Percentiles rank a stretch among this genome's conserved stretches.
Evolutionary conservation across 345 rosid species (phyloP).

Genomic region (Gossypium longicalyx): DNA sequence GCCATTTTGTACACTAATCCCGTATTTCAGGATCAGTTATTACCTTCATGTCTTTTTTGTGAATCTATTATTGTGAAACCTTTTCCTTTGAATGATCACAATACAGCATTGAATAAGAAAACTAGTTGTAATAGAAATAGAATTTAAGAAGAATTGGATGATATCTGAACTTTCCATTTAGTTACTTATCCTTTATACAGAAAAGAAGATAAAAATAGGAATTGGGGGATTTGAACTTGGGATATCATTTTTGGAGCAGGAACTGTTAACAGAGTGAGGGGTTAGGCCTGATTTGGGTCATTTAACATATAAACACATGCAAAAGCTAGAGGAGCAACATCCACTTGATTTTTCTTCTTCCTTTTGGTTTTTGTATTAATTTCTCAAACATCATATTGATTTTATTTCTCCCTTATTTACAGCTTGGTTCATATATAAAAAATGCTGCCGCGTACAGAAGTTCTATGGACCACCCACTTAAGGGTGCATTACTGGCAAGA

Average conservation of each 20-base stretch:
- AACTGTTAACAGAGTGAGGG: neutral
- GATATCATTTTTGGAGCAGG: neutral
- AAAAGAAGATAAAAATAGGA: neutral
- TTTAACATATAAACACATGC: neutral
- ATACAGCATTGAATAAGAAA: neutral
- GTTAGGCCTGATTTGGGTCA: neutral
- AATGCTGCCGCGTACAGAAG: slow-evolving; percentile 33
- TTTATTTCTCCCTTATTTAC: neutral
- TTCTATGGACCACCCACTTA: slow-evolving; percentile 26
- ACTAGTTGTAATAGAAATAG: neutral
- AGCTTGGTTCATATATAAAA: slow-evolving; percentile 47
- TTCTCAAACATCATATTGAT: neutral
- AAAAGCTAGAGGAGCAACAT: neutral
- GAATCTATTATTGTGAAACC: neutral
- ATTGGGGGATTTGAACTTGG: neutral
- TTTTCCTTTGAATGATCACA: neutral
- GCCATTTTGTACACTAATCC: neutral
- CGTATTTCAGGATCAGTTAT: neutral
- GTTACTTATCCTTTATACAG: neutral
- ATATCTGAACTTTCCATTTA: neutral
- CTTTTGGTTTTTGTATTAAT: neutral
- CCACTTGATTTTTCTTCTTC: neutral
- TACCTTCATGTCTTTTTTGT: neutral
- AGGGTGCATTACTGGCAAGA: slow-evolving; percentile 34
- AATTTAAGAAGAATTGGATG: neutral